phyloP scores from a whole-genome alignment of 495 filamentous ascomycete genomes.

The Penicillium waksmanii region DNA sequence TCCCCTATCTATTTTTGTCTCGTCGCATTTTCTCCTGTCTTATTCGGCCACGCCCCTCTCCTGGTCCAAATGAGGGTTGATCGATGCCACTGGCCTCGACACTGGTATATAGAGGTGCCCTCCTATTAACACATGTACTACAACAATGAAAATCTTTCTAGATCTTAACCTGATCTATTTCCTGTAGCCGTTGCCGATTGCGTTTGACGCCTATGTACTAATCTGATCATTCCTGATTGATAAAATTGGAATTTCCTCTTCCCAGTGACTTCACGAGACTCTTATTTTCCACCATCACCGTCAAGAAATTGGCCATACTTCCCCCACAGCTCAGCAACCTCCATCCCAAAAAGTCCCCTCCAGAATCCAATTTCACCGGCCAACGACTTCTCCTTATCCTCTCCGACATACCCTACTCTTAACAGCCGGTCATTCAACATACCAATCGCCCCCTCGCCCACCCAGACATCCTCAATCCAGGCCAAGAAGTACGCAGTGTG shows the following conservation, averaged over 20 bases:
- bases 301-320: slow-evolving; percentile 64
- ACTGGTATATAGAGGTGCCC: slow-evolving; percentile 31
- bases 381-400: slow-evolving; percentile 21
- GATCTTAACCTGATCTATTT: background rate
- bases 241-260: slow-evolving; percentile 28
- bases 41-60: slow-evolving; percentile 23
- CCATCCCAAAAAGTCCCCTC: slow-evolving; percentile 65
- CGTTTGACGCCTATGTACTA: background rate
- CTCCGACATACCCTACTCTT: slow-evolving; percentile 50
- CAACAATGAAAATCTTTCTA: slow-evolving; percentile 30
- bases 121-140: slow-evolving; percentile 27
- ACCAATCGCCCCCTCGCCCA: slow-evolving; percentile 72
- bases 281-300: slow-evolving; percentile 6
- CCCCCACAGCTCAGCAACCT: slow-evolving; percentile 71
- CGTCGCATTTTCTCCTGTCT: slow-evolving; percentile 15
- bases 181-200: background rate
- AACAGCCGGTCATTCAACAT: slow-evolving; percentile 72
- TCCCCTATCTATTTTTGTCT: slow-evolving; percentile 9
- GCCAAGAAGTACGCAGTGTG: slow-evolving; percentile 90
- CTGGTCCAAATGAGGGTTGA: slow-evolving; percentile 20
- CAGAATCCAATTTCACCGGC: slow-evolving; percentile 62
- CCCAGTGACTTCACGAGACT: slow-evolving; percentile 27
- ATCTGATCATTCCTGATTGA: slow-evolving; percentile 21
- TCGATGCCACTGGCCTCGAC: slow-evolving; percentile 14
- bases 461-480: slow-evolving; percentile 66